Evolutionary conservation across 768 basidiomycete genomes (phyloP).

Genomic region (Lactarius trivialis): DNA sequence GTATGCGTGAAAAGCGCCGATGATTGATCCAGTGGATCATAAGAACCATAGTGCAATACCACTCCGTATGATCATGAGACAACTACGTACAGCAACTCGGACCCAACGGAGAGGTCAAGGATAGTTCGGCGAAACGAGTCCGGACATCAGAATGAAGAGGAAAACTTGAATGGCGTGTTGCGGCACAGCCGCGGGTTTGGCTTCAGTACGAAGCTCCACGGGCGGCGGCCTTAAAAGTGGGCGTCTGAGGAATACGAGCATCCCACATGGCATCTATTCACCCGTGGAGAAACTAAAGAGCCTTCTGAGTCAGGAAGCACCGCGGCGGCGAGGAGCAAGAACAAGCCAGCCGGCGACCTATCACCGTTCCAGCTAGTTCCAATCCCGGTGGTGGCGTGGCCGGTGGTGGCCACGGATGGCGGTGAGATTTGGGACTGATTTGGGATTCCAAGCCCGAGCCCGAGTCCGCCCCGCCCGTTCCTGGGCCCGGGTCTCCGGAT

Average conservation of each 20-base stretch:
- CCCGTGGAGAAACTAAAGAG: background rate
- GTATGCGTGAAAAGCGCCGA: background rate
- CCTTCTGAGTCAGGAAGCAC: background rate
- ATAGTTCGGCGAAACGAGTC: background rate
- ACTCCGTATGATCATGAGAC: background rate
- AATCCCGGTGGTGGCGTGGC: background rate
- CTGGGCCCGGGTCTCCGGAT: background rate
- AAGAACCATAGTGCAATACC: background rate
- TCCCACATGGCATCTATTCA: background rate
- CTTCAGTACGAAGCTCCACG: background rate
- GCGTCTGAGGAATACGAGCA: background rate
- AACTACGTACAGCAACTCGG: background rate
- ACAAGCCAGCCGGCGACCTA: background rate
- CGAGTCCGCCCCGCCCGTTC: background rate
- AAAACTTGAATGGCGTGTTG: background rate
- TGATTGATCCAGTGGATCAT: background rate
- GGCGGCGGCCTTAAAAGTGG: background rate
- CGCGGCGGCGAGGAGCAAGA: background rate
- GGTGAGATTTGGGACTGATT: too few species aligned
- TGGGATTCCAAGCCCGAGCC: background rate
- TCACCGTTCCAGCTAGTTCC: too few species aligned
- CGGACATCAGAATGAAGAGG: background rate
- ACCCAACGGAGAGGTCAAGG: background rate
- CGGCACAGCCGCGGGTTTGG: background rate
- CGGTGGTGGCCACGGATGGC: background rate